Percentiles rank a stretch among this genome's conserved stretches.
phyloP scores from a whole-genome alignment of 768 basidiomycete species.

The Saitozyma podzolica region DNA sequence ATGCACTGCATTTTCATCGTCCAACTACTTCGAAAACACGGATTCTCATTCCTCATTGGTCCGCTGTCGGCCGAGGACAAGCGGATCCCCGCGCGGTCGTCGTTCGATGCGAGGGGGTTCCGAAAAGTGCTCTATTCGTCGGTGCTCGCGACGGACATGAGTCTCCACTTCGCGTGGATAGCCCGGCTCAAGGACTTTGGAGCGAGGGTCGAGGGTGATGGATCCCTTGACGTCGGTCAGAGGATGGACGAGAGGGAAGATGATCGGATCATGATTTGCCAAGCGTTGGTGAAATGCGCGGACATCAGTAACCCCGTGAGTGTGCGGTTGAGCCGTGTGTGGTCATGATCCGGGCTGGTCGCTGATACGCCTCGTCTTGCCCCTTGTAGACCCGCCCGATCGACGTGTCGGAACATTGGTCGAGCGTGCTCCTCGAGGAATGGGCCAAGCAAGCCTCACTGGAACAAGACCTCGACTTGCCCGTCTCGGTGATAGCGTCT shows the following conservation, averaged over 20 bases:
- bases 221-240: slow-evolving; percentile 15
- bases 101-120: slow-evolving; percentile 55
- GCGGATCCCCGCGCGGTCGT: slow-evolving; percentile 4
- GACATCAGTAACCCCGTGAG: slow-evolving; percentile 98
- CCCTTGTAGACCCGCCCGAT: slow-evolving; percentile 82
- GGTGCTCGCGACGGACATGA: slow-evolving; percentile 93
- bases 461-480: slow-evolving; percentile 74
- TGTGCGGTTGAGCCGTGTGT: slow-evolving; percentile 21
- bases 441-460: slow-evolving; percentile 88
- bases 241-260: slow-evolving; percentile 28
- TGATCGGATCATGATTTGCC: slow-evolving; percentile 73
- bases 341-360: neutral
- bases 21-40: slow-evolving; percentile 75
- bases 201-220: slow-evolving; percentile 47
- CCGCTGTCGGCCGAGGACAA: slow-evolving; percentile 4
- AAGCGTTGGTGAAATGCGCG: slow-evolving; percentile 92
- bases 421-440: slow-evolving; percentile 79
- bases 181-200: slow-evolving; percentile 58
- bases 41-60: slow-evolving; percentile 60
- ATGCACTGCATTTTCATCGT: slow-evolving; percentile 84
- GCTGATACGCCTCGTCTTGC: neutral
- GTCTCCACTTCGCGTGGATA: slow-evolving; percentile 84
- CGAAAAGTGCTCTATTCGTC: slow-evolving; percentile 75
- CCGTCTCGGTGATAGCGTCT: slow-evolving; percentile 61
- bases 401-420: slow-evolving; percentile 90